These are phyloP conservation scores for Cytospora paraplurivora DNA, from an alignment of 2,329 filamentous ascomycete species.

Conservation along the genomic window DNA sequence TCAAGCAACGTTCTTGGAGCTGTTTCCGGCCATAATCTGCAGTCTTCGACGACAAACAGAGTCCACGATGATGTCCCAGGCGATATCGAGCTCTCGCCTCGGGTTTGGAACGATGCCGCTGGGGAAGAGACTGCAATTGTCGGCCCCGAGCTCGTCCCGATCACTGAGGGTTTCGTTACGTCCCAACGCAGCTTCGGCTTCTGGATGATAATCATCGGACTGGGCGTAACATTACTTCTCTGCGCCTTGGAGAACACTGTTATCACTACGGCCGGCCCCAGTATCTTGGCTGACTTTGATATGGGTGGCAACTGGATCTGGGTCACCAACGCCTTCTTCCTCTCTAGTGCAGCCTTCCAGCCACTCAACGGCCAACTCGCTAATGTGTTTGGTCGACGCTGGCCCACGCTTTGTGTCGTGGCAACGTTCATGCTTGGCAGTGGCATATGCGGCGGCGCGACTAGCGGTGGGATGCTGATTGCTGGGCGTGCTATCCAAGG, in stretches of 20 bases:
- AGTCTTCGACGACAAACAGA: too few species aligned
- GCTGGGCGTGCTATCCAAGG: slow-evolving; percentile 44
- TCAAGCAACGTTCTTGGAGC: too few species aligned
- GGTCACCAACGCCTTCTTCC: slow-evolving; percentile 32
- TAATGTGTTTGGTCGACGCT: slow-evolving; percentile 48
- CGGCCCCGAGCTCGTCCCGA: too few species aligned
- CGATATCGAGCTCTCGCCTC: too few species aligned
- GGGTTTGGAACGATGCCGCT: too few species aligned
- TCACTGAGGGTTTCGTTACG: too few species aligned
- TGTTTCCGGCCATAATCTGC: too few species aligned
- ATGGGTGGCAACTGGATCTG: slow-evolving; percentile 32
- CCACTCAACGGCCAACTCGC: slow-evolving; percentile 46
- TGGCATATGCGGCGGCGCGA: slow-evolving; percentile 45
- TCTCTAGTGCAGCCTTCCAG: slow-evolving; percentile 33
- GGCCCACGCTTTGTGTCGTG: slow-evolving; percentile 37
- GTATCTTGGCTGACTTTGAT: slow-evolving; percentile 26
- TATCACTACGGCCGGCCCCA: slow-evolving; percentile 32
- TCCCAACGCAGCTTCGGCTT: too few species aligned
- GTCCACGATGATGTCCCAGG: too few species aligned
- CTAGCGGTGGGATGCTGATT: slow-evolving; percentile 44
- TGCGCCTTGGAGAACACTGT: slow-evolving; percentile 31
- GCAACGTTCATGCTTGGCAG: slow-evolving; percentile 48
- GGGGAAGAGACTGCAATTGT: too few species aligned
- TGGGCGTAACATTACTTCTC: too few species aligned
- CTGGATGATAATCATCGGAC: too few species aligned